These are phyloP conservation scores for Vitis hybrid DNA, from an alignment of 177 flowering plant species.

Conservation along the genomic window DNA sequence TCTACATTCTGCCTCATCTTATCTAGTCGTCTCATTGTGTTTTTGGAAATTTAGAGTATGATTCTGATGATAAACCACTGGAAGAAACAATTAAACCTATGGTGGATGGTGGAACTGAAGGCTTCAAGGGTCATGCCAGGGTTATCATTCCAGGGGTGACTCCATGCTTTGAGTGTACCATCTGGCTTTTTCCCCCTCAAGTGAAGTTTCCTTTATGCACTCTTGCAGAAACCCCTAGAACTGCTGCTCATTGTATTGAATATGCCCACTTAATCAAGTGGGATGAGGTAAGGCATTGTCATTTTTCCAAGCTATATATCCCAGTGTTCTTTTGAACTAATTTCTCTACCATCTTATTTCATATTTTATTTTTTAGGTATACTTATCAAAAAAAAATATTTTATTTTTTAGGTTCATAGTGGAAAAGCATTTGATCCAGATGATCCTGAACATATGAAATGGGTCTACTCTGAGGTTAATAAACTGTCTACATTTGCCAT, in stretches of 20 bases:
- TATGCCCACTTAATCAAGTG: slow-evolving; percentile 97
- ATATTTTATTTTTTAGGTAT: slow-evolving; percentile 8
- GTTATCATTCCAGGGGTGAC: slow-evolving; percentile 87
- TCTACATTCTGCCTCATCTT: background rate
- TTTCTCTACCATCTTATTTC: background rate
- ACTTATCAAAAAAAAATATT: no score
- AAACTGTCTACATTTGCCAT: background rate
- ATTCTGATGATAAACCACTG: slow-evolving; percentile 74
- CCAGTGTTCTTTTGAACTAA: background rate
- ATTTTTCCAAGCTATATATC: background rate
- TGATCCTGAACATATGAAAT: slow-evolving; percentile 92
- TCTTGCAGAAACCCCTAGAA: slow-evolving; percentile 97
- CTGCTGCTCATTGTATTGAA: slow-evolving; percentile 97
- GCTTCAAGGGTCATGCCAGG: slow-evolving; percentile 98
- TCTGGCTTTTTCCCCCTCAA: slow-evolving; percentile 99
- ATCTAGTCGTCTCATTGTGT: slow-evolving; percentile 8
- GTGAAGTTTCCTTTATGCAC: slow-evolving; percentile 98
- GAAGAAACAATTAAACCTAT: slow-evolving; percentile 86
- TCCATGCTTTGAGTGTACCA: slow-evolving; percentile 98
- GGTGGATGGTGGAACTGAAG: slow-evolving; percentile 99
- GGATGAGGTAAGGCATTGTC: slow-evolving; percentile 65
- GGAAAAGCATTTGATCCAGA: slow-evolving; percentile 93
- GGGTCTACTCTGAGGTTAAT: slow-evolving; percentile 87
- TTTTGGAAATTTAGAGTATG: slow-evolving; percentile 67
- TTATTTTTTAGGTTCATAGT: slow-evolving; percentile 60